phyloP scores from a whole-genome alignment of 768 basidiomycete species.

The Lepiota venenata region DNA sequence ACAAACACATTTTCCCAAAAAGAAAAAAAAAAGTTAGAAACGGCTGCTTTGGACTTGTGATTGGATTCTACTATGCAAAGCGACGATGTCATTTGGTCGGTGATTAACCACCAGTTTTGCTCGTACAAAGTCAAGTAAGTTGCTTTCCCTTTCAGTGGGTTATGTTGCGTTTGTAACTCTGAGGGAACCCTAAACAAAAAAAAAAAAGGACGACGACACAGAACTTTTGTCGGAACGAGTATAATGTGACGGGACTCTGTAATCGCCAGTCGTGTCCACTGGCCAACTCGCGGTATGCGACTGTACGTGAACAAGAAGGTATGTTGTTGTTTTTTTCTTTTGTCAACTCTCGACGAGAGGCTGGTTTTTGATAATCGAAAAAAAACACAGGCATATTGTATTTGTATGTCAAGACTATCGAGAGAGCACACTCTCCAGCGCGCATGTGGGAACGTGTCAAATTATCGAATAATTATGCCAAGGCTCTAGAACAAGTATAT shows the following conservation, averaged over 20 bases:
- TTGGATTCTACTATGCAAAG: constrained; percentile 58
- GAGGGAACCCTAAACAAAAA: constrained; percentile 5
- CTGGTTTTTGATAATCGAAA: background rate
- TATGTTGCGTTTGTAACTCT: constrained; percentile 1
- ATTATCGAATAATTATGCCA: constrained; percentile 90
- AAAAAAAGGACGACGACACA: constrained; percentile 79
- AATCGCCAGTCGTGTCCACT: constrained; percentile 93
- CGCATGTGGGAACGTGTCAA: constrained; percentile 98
- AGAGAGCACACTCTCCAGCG: constrained; percentile 93
- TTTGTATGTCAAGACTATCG: constrained; percentile 96
- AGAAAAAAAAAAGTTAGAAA: too few species aligned
- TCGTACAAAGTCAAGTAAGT: constrained; percentile 99
- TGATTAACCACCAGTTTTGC: constrained; percentile 93
- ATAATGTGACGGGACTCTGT: constrained; percentile 97
- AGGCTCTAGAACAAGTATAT: constrained; percentile 89
- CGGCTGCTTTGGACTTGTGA: too few species aligned
- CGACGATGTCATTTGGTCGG: constrained; percentile 99
- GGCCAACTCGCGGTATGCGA: constrained; percentile 97
- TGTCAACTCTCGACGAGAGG: constrained; percentile 3
- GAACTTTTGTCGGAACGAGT: constrained; percentile 98
- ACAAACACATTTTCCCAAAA: background rate
- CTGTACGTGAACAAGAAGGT: constrained; percentile 97
- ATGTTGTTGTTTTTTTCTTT: constrained; percentile 7
- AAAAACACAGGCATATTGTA: constrained; percentile 83
- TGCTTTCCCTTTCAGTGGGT: background rate